Base-by-base conservation (phyloP, 2,329 filamentous ascomycete species). In the Fusarium sp. region DNA sequence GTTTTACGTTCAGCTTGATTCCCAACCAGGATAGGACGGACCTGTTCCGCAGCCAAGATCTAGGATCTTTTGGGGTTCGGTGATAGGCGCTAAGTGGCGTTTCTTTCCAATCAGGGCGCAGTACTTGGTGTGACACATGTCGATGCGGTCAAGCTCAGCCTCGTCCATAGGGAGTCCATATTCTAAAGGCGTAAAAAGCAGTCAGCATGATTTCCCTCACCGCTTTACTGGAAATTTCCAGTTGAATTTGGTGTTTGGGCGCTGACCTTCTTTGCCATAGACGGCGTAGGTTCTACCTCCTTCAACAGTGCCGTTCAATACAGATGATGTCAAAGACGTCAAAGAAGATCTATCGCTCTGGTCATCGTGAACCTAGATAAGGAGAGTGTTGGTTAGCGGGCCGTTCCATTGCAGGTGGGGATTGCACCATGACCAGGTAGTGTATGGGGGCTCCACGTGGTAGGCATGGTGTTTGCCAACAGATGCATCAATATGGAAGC, bases 151-250 rank as follows among this genome's bases (percentile, higher is more conserved):
- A 25, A 85, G 76, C 65, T 85, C 84, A 8, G 72, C 71, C 52
- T 84, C 82, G 50, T 85, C 84, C 78, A 84, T 85, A 9, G 83
- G 84, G 17, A 85, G 71, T 6, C 82, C 81, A 69, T 84, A 84
- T 66, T 84, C 82, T 84, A 10, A 30, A 43, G 17, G 20, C 3
- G 2, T 6, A 8, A 37, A 32, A n/a, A 10, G 2, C 17, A 9
- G 43, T 75, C 17, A 73, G 40, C 11, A 32, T 32, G 10, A 17
- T 20, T 32, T 32, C 17, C 17, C 17, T 32, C 6, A 15, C 37
- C 52, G 9, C 11, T 15, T 12, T 11, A 6, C 52, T 10, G 8
- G 52, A 57, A 56, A 35, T 56, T 6, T n/a, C 25, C 14, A 47
- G 17, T 6, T 20, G 38, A 37, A 15, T 22, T 27, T 2, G 17